These are phyloP conservation scores for Xylariales sp. DNA, from an alignment of 2,329 filamentous ascomycete genomes.

Conservation along the genomic window DNA sequence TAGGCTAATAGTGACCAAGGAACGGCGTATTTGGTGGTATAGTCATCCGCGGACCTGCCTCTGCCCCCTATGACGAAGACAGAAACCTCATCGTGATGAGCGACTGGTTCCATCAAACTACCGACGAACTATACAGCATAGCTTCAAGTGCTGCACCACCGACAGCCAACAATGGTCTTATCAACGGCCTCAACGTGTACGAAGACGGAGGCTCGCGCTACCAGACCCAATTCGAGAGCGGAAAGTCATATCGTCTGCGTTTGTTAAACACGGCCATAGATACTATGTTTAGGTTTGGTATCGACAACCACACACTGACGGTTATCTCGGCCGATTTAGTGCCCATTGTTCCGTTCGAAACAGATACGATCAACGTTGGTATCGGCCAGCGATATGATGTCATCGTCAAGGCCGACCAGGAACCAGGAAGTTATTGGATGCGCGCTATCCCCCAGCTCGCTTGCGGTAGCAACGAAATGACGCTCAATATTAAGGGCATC, in stretches of 20 bases:
- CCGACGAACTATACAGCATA: constrained; percentile 51
- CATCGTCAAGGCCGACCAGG: constrained; percentile 57
- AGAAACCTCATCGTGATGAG: constrained; percentile 67
- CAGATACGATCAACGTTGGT: constrained; percentile 54
- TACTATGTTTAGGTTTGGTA: constrained; percentile 60
- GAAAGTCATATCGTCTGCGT: constrained; percentile 59
- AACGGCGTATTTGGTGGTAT: constrained; percentile 61
- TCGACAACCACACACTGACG: constrained; percentile 67
- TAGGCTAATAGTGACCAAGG: constrained; percentile 35
- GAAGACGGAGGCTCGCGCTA: constrained; percentile 51
- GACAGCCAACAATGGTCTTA: constrained; percentile 56
- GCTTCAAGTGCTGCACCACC: constrained; percentile 50
- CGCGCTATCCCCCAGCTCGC: constrained; percentile 56
- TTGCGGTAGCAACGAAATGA: constrained; percentile 56
- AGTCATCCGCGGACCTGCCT: constrained; percentile 68
- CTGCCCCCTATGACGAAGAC: constrained; percentile 70
- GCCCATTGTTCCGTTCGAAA: constrained; percentile 65
- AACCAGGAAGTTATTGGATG: constrained; percentile 60
- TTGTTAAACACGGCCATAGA: constrained; percentile 61
- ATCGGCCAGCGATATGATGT: constrained; percentile 59
- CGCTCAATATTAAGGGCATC: constrained; percentile 61
- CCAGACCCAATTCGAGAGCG: constrained; percentile 54
- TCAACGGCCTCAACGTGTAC: constrained; percentile 52
- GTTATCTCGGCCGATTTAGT: constrained; percentile 71
- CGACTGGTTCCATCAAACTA: constrained; percentile 66